phyloP scores from a whole-genome alignment of 768 basidiomycete genomes.

The Lactifluus hygrophoroides region DNA sequence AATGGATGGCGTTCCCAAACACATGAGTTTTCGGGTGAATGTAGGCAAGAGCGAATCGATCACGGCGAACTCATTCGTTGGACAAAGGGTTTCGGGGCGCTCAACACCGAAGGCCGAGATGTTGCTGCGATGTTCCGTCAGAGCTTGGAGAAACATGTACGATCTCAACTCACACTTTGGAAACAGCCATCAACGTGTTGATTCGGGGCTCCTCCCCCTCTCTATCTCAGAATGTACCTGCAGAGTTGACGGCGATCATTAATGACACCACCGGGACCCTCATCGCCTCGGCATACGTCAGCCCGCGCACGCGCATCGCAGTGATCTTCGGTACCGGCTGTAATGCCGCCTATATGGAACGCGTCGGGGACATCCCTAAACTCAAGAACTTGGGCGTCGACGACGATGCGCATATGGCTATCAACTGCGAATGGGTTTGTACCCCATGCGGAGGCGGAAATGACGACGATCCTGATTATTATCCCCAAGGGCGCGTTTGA shows the following conservation, averaged over 20 bases:
- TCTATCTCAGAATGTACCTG: constrained; percentile 76
- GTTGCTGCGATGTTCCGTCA: constrained; percentile 89
- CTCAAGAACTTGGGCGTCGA: constrained; percentile 67
- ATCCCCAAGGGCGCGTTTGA: constrained; percentile 86
- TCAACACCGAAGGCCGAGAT: constrained; percentile 86
- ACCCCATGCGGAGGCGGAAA: background rate
- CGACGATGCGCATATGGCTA: constrained; percentile 66
- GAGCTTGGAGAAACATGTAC: constrained; percentile 67
- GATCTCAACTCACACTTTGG: background rate
- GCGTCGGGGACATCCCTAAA: constrained; percentile 78
- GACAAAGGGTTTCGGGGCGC: constrained; percentile 98
- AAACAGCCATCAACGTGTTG: background rate
- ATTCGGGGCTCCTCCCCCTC: background rate
- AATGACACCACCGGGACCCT: constrained; percentile 98
- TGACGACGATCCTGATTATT: background rate
- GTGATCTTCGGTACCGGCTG: constrained; percentile 98
- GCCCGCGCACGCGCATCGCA: constrained; percentile 83
- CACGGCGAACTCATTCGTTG: constrained; percentile 92
- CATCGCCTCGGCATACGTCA: constrained; percentile 94
- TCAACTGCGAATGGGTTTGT: constrained; percentile 95
- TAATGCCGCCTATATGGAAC: constrained; percentile 98
- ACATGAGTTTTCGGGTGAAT: background rate
- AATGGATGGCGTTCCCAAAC: background rate
- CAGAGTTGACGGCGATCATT: constrained; percentile 78
- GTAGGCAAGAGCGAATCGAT: constrained; percentile 87